Base-by-base conservation (phyloP, 768 basidiomycete genomes). In the Collybia nuda region DNA sequence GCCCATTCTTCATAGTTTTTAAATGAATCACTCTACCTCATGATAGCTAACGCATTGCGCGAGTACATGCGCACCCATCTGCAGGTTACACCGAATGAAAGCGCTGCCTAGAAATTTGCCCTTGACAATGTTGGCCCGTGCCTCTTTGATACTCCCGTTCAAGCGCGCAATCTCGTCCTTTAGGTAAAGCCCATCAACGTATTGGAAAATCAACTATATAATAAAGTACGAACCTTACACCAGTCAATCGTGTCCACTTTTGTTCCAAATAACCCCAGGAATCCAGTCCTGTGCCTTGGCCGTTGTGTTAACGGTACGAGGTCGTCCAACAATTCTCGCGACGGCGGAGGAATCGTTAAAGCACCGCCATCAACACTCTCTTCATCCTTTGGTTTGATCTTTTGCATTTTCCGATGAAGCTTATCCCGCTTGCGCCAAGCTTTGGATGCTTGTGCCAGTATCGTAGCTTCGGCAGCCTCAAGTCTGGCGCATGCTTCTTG, bases 1-100 rank as follows among this genome's bases (percentile, higher is more conserved):
- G 39, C 18, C n/a, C 6, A 6, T 21, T 11, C 11, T 36, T n/a
- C 24, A 36, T 29, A 44, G 36, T 14, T 9, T 19, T 1, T 11
- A 22, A 36, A 6, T 15, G 23, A 36, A 29, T 55, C n/a, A n/a
- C n/a, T 58, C 37, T 53, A 78, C 77, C 61, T 74, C 67, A 44
- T 83, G 78, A 56, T 80, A 76, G 50, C 75, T 75, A 23, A 84
- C 62, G 52, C 77, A 79, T 63, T 88, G 86, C 0, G 77, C 75
- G 11, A 86, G 76, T 51, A 89, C 80, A 62, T 88, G 86, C 0
- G 87, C 88, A 3, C 85, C 86, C 59, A 88, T 79, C 63, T 88
- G 86, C 43, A 84, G 72, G 61, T 88, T 83, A 67, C 85, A 85
- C 36, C 78, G 76, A 48, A 88, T 79, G 67, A 90, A 88, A 0